These are phyloP conservation scores for Fusarium concolor DNA, from an alignment of 2,329 filamentous ascomycete species.

Conservation along the genomic window DNA sequence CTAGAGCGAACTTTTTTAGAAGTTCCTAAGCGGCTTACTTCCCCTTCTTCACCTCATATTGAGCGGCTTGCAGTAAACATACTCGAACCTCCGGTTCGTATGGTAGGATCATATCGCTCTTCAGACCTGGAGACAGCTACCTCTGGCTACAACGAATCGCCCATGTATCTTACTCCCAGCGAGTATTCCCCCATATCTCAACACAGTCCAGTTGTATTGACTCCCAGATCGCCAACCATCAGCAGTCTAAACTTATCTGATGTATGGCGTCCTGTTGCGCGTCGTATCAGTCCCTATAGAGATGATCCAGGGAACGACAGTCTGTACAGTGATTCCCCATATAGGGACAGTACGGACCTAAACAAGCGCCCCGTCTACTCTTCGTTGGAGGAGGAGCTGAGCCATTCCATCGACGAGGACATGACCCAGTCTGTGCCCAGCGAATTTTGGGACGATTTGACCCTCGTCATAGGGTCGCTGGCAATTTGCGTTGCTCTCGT, in stretches of 20 bases:
- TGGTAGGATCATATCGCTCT: not conserved
- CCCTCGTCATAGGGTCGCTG: no score
- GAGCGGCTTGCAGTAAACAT: not conserved
- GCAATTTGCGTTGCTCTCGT: no score
- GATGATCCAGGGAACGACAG: not conserved
- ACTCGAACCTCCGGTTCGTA: not conserved
- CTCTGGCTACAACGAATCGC: no score
- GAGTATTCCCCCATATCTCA: no score
- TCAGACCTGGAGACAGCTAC: no score
- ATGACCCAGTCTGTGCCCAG: no score
- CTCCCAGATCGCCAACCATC: not conserved
- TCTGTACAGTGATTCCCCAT: not conserved
- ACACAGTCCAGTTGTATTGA: not conserved
- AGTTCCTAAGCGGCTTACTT: not conserved
- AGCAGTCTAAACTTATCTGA: no score
- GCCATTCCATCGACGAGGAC: no score
- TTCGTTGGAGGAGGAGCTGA: not conserved
- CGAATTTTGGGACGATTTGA: no score
- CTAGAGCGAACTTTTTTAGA: no score
- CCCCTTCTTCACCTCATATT: not conserved
- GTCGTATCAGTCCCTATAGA: not conserved
- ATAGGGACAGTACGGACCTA: not conserved
- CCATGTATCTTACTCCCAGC: no score
- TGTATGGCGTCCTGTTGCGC: no score
- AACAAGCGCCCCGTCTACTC: not conserved